Conservation (phyloP, 1,139 yeast species). For the Yamadazyma atmosphaerica region DNA sequence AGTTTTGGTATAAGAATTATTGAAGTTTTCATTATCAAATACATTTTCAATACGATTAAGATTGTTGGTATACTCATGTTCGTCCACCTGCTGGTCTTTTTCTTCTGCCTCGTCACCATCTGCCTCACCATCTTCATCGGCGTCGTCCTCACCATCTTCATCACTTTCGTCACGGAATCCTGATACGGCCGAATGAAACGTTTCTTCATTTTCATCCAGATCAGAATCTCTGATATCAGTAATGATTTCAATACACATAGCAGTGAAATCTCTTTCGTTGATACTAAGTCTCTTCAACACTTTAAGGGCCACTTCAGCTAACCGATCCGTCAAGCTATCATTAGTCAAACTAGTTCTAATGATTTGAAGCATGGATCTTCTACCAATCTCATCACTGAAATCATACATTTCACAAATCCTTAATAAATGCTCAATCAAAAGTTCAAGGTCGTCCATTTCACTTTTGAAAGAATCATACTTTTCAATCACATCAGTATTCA, state of each 20-base stretch:
- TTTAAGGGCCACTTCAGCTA: constrained; percentile 58
- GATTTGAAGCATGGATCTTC: constrained; percentile 76
- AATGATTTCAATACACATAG: constrained; percentile 82
- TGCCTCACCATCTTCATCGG: constrained; percentile 18
- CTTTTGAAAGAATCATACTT: constrained; percentile 26
- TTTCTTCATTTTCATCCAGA: constrained; percentile 40
- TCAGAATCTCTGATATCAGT: constrained; percentile 81
- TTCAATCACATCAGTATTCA: constrained; percentile 12
- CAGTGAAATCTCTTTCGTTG: constrained; percentile 79
- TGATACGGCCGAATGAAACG: constrained; percentile 60
- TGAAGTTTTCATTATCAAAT: constrained; percentile 17
- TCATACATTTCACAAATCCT: constrained; percentile 72
- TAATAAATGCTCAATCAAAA: constrained; percentile 73
- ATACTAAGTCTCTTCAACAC: constrained; percentile 72
- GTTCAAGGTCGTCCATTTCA: constrained; percentile 61
- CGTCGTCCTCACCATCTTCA: constrained; percentile 25
- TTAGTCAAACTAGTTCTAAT: constrained; percentile 62
- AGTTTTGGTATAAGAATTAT: constrained; percentile 8
- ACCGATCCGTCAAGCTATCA: constrained; percentile 52
- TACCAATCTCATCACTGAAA: constrained; percentile 88
- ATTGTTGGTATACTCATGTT: constrained; percentile 22
- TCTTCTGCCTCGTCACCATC: constrained; percentile 16
- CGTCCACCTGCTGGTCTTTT: constrained; percentile 22
- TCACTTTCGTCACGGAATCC: too few species aligned
- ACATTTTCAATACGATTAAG: constrained; percentile 19